Conservation (phyloP, 1,284 basidiomycete genomes). For the Ceratorhiza oryzae-sativae region DNA sequence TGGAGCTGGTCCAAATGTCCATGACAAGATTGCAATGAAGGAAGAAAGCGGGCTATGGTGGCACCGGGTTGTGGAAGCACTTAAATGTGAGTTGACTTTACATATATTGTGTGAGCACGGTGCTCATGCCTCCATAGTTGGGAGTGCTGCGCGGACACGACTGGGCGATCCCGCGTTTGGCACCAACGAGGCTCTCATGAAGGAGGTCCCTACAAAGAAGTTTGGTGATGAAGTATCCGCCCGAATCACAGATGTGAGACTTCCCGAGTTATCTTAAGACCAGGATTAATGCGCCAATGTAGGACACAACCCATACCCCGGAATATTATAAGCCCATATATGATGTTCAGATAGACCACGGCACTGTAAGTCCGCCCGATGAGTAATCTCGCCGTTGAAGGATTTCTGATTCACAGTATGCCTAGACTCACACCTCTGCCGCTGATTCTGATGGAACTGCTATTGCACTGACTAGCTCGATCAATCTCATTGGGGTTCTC, state of each 20-base stretch:
- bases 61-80: constrained; percentile 76
- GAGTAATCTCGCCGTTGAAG: background rate
- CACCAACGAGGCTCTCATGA: constrained; percentile 63
- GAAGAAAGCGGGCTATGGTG: constrained; percentile 42
- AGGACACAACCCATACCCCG: constrained; percentile 80
- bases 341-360: constrained; percentile 80
- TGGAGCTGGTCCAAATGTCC: constrained; percentile 27
- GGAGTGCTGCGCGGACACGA: constrained; percentile 68
- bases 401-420: constrained; percentile 28
- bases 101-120: background rate
- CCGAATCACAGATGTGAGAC: constrained; percentile 81
- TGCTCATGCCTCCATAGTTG: constrained; percentile 43
- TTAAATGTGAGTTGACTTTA: constrained; percentile 67
- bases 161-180: constrained; percentile 78
- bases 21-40: constrained; percentile 25
- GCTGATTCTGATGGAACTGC: constrained; percentile 86
- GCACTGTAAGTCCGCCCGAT: constrained; percentile 66
- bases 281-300: constrained; percentile 26
- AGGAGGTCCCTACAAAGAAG: constrained; percentile 72
- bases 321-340: constrained; percentile 86
- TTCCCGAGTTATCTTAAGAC: constrained; percentile 7
- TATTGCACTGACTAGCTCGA: constrained; percentile 83
- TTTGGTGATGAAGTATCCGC: constrained; percentile 67
- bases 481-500: constrained; percentile 71
- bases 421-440: constrained; percentile 80